Evolutionary conservation across 2,329 filamentous ascomycete genomes (phyloP), one percentile per base, ranked within the genome.

Genomic region (Trichoderma polysporum): DNA sequence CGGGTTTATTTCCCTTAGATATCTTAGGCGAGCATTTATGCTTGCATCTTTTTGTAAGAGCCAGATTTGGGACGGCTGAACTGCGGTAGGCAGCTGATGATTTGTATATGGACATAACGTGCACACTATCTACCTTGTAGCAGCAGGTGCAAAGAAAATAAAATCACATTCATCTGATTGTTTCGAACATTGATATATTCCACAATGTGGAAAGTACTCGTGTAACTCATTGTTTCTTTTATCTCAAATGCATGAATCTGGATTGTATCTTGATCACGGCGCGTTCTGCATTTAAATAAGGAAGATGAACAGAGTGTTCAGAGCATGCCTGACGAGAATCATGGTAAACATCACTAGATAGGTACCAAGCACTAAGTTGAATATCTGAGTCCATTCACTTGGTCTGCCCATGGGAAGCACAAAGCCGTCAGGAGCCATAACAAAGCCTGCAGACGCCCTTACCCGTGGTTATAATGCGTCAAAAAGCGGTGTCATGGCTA

Each of bases 1-100:
- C 35, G 27, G 63, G 56, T 53, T 64, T 52, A 52, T 53, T 52
- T 66, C 27, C 49, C 29, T 41, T 62, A 67, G 57, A 67, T 54
- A 63, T 67, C 49, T 56, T 45, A 45, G 39, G 50, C 58, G 54
- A 54, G 47, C 39, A 54, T n/a, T 17, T 52, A 13, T 54, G 50
- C 39, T 56, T 47, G 50, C 61, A 56, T 47, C 50, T 47, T 56
- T 47, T 27, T 27, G 39, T 47, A 13, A 35, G 37, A 35, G 49
- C 37, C 39, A 33, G 50, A 54, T n/a, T 27, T 56, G 8, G 27
- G 49, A 37, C 31, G 15, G 60, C 33, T 35, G 27, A 33, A 33
- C 22, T 47, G n/a, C 27, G 17, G 50, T 19, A 15, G 13, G 17
- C 37, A 63, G 37, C 19, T 47, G 49, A 50, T 12, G 33, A 29